Conservation (phyloP, 192 early-diverging fungal species). For the Coemansia sp. region DNA sequence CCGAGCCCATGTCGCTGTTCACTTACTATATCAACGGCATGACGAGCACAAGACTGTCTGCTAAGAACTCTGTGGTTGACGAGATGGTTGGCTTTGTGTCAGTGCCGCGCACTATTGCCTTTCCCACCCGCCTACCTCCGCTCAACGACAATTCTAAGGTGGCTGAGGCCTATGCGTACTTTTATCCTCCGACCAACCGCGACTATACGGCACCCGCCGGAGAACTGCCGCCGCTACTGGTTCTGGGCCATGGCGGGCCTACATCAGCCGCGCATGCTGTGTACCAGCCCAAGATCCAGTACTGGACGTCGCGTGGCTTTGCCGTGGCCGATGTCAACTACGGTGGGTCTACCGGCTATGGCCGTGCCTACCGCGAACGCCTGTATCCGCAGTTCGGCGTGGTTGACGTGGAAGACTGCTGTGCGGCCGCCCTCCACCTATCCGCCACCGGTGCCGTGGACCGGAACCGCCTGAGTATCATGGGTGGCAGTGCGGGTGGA, state of each 20-base stretch:
- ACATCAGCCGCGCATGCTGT: slow-evolving; percentile 46
- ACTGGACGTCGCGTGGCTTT: slow-evolving; percentile 78
- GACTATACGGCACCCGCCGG: slow-evolving; percentile 53
- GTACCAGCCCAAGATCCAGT: slow-evolving; percentile 59
- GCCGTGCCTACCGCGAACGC: slow-evolving; percentile 71
- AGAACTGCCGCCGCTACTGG: slow-evolving; percentile 67
- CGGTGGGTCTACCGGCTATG: slow-evolving; percentile 75
- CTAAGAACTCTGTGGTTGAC: not conserved
- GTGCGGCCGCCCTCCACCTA: slow-evolving; percentile 66
- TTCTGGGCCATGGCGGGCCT: slow-evolving; percentile 75
- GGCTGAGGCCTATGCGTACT: slow-evolving; percentile 56
- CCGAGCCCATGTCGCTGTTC: slow-evolving; percentile 23
- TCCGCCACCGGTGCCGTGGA: slow-evolving; percentile 60
- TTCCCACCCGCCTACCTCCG: slow-evolving; percentile 57
- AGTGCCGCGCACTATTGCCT: slow-evolving; percentile 60
- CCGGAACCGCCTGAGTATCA: slow-evolving; percentile 60
- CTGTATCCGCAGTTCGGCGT: slow-evolving; percentile 70
- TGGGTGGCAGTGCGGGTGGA: slow-evolving; percentile 71
- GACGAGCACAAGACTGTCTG: not conserved
- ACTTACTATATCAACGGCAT: slow-evolving; percentile 41
- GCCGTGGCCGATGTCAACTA: slow-evolving; percentile 76
- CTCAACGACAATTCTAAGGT: not conserved
- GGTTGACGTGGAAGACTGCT: slow-evolving; percentile 78
- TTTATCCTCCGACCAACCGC: slow-evolving; percentile 66
- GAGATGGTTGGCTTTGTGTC: slow-evolving; percentile 56